These are phyloP conservation scores for Cydonia oblonga DNA, from an alignment of 331 rosid species.

Conservation along the genomic window DNA sequence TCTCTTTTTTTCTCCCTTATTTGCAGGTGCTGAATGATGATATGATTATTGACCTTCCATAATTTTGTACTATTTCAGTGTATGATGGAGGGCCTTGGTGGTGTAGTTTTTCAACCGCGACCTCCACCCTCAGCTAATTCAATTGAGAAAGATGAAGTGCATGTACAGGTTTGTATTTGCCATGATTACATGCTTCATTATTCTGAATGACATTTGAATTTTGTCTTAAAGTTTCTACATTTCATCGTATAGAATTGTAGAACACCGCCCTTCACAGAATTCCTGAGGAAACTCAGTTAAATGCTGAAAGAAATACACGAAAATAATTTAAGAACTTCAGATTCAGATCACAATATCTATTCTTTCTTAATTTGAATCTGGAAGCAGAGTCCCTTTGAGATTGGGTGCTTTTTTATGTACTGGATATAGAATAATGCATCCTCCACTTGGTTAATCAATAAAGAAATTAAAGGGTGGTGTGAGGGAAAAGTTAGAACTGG, in stretches of 20 bases:
- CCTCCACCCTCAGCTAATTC: conserved; percentile 44
- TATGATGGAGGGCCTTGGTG: conserved; percentile 67
- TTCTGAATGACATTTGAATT: conserved; percentile 11
- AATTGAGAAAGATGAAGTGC: conserved; percentile 64
- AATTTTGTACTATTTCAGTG: conserved; percentile 45
- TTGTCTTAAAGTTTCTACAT: not conserved
- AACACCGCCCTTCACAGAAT: not conserved
- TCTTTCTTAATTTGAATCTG: not conserved
- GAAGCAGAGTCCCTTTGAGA: not conserved
- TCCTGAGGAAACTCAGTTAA: not conserved
- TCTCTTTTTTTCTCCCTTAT: not conserved
- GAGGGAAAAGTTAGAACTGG: not conserved
- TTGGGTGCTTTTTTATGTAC: not conserved
- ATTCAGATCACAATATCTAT: not conserved
- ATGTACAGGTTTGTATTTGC: conserved; percentile 61
- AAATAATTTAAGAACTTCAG: not conserved
- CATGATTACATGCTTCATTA: not conserved
- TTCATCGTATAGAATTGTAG: not conserved
- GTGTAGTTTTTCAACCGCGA: conserved; percentile 45
- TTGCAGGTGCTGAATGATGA: not conserved
- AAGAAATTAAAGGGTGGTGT: not conserved
- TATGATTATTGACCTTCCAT: conserved; percentile 14
- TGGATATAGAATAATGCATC: not conserved
- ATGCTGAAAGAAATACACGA: not conserved
- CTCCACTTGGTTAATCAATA: not conserved